A percentile compares a stretch with the other conserved stretches of the same genome.
phyloP scores from a whole-genome alignment of 2,329 filamentous ascomycete genomes.

The Pseudophaeomoniella oleicola region DNA sequence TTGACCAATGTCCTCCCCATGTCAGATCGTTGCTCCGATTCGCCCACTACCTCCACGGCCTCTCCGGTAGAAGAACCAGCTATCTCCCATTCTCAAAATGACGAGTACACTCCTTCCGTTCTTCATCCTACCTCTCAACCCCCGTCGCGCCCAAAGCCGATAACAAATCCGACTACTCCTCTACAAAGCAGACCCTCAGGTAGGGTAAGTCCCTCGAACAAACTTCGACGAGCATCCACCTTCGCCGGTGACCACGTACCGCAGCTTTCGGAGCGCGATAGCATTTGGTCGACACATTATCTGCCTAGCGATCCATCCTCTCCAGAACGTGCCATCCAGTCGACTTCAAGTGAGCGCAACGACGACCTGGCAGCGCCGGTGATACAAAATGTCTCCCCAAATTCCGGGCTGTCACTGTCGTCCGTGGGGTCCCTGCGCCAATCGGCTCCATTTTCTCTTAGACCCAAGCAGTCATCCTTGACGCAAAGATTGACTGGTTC shows the following conservation, averaged over 20 bases:
- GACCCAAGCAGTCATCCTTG: constrained; percentile 5
- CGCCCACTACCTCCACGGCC: constrained; percentile 24
- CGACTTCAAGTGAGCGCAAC: constrained; percentile 19
- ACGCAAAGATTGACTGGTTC: not conserved
- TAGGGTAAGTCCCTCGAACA: constrained; percentile 5
- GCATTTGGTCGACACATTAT: constrained; percentile 50
- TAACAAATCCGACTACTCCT: constrained; percentile 15
- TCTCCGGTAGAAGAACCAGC: constrained; percentile 27
- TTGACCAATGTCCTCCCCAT: constrained; percentile 37
- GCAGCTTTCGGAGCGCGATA: constrained; percentile 46
- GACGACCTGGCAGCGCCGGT: constrained; percentile 17
- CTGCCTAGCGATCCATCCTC: constrained; percentile 27
- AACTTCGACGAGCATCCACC: constrained; percentile 6
- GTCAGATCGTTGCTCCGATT: constrained; percentile 31
- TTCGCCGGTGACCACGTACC: constrained; percentile 21
- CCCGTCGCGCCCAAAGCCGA: constrained; percentile 19
- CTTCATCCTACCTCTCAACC: constrained; percentile 16
- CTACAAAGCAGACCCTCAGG: constrained; percentile 8
- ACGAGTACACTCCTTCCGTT: not conserved
- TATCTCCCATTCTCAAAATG: not conserved
- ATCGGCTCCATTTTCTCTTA: constrained; percentile 11
- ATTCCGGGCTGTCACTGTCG: constrained; percentile 2
- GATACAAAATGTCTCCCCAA: constrained; percentile 14
- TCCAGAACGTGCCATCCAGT: constrained; percentile 10
- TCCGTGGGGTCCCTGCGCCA: not conserved